Percentiles rank a stretch among this genome's conserved stretches.
Conservation (phyloP, 345 rosid genomes). For the Gossypium ekmanianum region DNA sequence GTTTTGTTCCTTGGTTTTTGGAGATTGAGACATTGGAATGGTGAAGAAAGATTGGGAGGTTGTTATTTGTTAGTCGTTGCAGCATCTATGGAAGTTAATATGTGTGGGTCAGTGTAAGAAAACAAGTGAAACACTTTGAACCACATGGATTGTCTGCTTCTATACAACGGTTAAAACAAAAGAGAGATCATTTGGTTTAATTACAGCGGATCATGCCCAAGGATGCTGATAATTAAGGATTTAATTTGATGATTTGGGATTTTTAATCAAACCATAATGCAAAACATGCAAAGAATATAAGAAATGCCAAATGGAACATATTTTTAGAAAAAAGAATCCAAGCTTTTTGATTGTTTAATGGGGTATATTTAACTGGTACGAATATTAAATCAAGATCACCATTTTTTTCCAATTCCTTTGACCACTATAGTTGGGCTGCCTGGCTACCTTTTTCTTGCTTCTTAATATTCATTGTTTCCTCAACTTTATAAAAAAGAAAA, state of each 20-base stretch:
- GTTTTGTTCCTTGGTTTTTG: not conserved
- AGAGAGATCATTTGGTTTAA: not conserved
- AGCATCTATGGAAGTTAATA: not conserved
- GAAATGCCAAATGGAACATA: too few species aligned
- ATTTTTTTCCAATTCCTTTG: not conserved
- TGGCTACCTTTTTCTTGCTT: not conserved
- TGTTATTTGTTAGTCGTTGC: not conserved
- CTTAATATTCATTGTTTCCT: not conserved
- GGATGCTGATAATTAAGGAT: not conserved
- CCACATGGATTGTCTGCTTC: not conserved
- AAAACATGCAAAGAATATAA: too few species aligned
- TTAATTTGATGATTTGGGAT: too few species aligned
- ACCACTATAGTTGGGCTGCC: not conserved
- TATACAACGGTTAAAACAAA: not conserved
- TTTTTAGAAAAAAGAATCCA: not conserved
- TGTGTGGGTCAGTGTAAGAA: not conserved
- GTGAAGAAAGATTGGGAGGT: not conserved
- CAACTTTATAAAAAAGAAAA: not conserved
- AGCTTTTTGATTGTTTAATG: not conserved
- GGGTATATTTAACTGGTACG: not conserved
- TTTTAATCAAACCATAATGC: too few species aligned
- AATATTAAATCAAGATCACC: not conserved
- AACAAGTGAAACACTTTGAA: not conserved
- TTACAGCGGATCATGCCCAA: not conserved
- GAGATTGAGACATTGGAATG: not conserved